These are phyloP conservation scores for Lactarius hengduanensis DNA, from an alignment of 768 basidiomycete species.

Conservation along the genomic window DNA sequence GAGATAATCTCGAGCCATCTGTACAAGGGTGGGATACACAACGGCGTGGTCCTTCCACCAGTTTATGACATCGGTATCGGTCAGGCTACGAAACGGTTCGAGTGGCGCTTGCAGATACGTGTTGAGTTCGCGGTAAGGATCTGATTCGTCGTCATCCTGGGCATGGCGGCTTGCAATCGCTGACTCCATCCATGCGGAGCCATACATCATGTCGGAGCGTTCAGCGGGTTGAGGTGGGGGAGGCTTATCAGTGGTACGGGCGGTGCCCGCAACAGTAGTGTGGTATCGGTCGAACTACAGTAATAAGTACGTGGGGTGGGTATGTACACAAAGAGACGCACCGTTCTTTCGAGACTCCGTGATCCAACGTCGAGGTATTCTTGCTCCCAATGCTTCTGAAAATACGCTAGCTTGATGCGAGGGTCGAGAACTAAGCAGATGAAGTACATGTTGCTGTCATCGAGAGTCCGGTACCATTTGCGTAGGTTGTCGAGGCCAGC, in stretches of 20 bases:
- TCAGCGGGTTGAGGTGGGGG: neutral
- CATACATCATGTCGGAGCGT: neutral
- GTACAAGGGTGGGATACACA: too few relatives aligned
- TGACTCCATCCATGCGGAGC: neutral
- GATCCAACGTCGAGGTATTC: neutral
- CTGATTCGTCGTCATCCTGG: neutral
- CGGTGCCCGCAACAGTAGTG: too few relatives aligned
- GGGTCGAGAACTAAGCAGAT: neutral
- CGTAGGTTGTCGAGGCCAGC: neutral
- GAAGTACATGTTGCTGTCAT: slow-evolving; percentile 1
- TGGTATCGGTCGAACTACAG: too few relatives aligned
- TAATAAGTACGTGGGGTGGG: too few relatives aligned
- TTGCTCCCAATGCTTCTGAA: neutral
- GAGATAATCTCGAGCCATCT: too few relatives aligned
- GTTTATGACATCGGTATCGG: too few relatives aligned
- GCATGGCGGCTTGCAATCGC: neutral
- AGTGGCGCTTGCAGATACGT: neutral
- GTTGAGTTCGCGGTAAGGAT: neutral
- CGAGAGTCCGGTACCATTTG: neutral
- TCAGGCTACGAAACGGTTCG: neutral
- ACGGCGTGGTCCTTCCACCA: too few relatives aligned
- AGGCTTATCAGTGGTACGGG: too few relatives aligned
- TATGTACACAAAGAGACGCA: neutral
- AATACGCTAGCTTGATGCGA: neutral
- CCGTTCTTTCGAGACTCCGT: neutral